Evolutionary conservation across 768 basidiomycete species (phyloP).

Genomic region (Holtermannia corniformis): DNA sequence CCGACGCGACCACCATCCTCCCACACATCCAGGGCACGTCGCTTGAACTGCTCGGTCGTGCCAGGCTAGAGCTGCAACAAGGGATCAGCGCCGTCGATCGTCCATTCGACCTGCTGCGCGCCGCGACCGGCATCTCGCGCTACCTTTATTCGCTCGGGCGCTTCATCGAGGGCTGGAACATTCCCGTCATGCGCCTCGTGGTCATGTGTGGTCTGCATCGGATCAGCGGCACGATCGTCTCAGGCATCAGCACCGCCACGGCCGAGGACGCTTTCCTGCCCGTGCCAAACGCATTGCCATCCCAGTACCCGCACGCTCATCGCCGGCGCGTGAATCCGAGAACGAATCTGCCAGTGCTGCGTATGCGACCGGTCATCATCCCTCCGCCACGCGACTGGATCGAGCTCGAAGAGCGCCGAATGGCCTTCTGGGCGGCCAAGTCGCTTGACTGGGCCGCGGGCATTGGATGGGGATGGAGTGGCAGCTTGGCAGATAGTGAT

Average conservation of each 20-base stretch:
- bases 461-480: constrained; percentile 33
- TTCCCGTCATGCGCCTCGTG: constrained; percentile 24
- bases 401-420: constrained; percentile 28
- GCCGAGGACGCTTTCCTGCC: constrained; percentile 13
- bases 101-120: constrained; percentile 31
- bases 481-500: constrained; percentile 24
- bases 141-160: constrained; percentile 26
- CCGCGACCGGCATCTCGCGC: constrained; percentile 28
- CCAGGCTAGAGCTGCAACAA: constrained; percentile 21
- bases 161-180: constrained; percentile 36
- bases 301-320: constrained; percentile 12
- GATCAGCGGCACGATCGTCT: constrained; percentile 17
- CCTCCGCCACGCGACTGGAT: constrained; percentile 33
- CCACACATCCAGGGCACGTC: constrained; percentile 15
- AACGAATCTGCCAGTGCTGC: constrained; percentile 2
- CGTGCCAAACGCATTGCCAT: constrained; percentile 12
- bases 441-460: constrained; percentile 31
- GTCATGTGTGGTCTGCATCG: constrained; percentile 37
- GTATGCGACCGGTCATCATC: constrained; percentile 31
- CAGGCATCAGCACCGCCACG: constrained; percentile 5
- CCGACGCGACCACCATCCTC: constrained; percentile 10
- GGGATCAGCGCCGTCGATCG: constrained; percentile 31
- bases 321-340: no score
- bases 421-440: constrained; percentile 39
- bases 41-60: constrained; percentile 18